Percentiles rank a stretch among this genome's conserved stretches.
phyloP scores from a whole-genome alignment of 331 rosid species.

The Erythrophleum ivorense region DNA sequence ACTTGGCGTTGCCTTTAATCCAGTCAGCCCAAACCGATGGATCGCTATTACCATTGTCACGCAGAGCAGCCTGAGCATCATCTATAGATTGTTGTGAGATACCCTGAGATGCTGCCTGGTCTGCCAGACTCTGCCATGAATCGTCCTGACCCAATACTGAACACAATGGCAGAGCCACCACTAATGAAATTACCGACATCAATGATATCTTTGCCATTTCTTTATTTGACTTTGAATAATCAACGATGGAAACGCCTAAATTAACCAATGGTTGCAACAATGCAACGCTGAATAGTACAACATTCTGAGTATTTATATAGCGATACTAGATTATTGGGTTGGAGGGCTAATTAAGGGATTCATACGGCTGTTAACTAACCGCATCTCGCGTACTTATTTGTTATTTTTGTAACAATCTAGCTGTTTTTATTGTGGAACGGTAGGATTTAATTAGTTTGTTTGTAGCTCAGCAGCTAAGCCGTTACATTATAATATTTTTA shows the following conservation, averaged over 20 bases:
- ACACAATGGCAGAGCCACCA: constrained; percentile 41
- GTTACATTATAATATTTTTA: not conserved
- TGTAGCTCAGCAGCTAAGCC: not conserved
- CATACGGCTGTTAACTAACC: constrained; percentile 18
- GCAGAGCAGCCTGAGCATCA: constrained; percentile 35
- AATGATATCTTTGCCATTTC: constrained; percentile 49
- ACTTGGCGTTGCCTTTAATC: constrained; percentile 22
- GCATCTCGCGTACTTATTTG: constrained; percentile 5
- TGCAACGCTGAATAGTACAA: constrained; percentile 28
- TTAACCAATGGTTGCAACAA: constrained; percentile 9
- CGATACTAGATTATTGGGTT: not conserved
- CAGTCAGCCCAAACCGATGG: constrained; percentile 28
- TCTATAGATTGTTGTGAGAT: not conserved
- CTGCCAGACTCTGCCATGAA: constrained; percentile 13
- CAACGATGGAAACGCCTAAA: constrained; percentile 21
- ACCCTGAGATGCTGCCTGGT: constrained; percentile 7
- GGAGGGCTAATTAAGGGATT: not conserved
- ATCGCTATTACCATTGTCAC: not conserved
- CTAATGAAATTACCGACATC: constrained; percentile 44
- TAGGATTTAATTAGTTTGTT: constrained; percentile 7
- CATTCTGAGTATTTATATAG: constrained; percentile 34
- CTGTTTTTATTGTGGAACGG: not conserved
- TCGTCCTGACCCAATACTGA: constrained; percentile 36
- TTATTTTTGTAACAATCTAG: constrained; percentile 16
- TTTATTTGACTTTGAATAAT: not conserved